Percentiles rank a stretch among this genome's conserved stretches.
Conservation (phyloP, 2,329 filamentous ascomycete genomes). For the Aspergillus tanneri region DNA sequence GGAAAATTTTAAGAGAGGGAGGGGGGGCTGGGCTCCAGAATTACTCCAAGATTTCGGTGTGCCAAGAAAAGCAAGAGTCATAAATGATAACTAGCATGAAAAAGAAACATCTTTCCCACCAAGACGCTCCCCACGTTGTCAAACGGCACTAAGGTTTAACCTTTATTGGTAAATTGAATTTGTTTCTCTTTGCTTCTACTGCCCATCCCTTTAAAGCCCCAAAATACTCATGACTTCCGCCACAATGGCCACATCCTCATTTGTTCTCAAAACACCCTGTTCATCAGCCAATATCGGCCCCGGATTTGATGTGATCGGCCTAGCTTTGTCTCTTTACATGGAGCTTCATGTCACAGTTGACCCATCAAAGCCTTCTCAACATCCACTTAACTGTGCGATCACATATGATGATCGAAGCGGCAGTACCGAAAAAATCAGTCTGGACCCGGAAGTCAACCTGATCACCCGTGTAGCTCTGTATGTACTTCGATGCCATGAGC, state of each 20-base stretch:
- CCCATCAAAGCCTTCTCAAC: constrained; percentile 46
- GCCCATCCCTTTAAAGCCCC: background rate
- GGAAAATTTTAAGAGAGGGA: too few relatives aligned
- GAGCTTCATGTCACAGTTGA: constrained; percentile 81
- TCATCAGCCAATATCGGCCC: constrained; percentile 97
- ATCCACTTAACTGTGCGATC: constrained; percentile 68
- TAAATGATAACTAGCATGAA: too few relatives aligned
- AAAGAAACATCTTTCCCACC: too few relatives aligned
- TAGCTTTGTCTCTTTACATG: constrained; percentile 90
- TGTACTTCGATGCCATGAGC: constrained; percentile 86
- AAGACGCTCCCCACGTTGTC: too few relatives aligned
- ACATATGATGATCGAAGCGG: constrained; percentile 84
- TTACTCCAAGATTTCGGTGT: constrained; percentile 1
- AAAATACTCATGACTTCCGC: background rate
- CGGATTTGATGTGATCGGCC: constrained; percentile 93
- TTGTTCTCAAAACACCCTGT: constrained; percentile 78
- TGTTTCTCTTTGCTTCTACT: background rate
- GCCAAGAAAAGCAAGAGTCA: constrained; percentile 18
- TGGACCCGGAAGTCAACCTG: constrained; percentile 83
- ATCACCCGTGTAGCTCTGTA: constrained; percentile 93
- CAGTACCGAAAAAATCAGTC: constrained; percentile 69
- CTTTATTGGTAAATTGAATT: background rate
- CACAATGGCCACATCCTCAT: constrained; percentile 44
- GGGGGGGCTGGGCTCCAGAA: too few relatives aligned
- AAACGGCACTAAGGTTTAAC: too few relatives aligned